Base-by-base conservation (phyloP, 2,329 filamentous ascomycete species). In the Epichloe glyceriae region DNA sequence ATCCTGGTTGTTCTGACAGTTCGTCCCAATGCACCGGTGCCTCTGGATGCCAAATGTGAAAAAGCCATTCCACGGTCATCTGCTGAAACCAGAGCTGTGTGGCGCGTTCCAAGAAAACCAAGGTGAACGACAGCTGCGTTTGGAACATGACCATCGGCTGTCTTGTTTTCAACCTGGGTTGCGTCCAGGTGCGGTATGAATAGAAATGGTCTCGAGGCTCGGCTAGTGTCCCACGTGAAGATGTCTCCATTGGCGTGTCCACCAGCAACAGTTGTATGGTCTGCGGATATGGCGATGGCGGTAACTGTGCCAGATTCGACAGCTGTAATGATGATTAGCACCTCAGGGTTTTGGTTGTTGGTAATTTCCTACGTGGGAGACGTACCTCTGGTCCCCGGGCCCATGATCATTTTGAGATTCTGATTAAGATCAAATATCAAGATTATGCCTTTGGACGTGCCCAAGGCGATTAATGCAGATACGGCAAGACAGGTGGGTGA, bases 401-500 rank as follows among this genome's bases (percentile, higher is more conserved):
- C 93, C 56, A 98, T 88, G 52, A 97, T 95, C 60, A 86, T 84
- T 68, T 95, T 96, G 52, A 97, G 72, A 58, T 86, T 93, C 68
- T 98, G 93, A 65, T 94, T 88, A 67, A 96, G 97, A 71, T 98
- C 94, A 70, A 98, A 98, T 53, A 97, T 82, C 63, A 98, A 73
- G 52, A 97, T 86, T 66, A 96, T 83, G 50, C 94, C 93, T 67
- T 95, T 97, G 3, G 88, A 87, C 0, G 94, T 98, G 26, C 93
- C 93, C 49, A 98, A 70, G 14, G 90, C 87, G 59, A 98, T 94
- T 8, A 83, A 82, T 3, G 90, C 86, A 55, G 91, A 90, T 46
- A 96, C 85, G 40, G 85, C 83, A 60, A 97, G 76, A 69, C 89
- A 96, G 0, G 91, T 96, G 22, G 91, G 89, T 40, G 83, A 78